Evolutionary conservation across 352 stramenopile genomes (phyloP).

Genomic region (Thraustochytrium striatum): DNA sequence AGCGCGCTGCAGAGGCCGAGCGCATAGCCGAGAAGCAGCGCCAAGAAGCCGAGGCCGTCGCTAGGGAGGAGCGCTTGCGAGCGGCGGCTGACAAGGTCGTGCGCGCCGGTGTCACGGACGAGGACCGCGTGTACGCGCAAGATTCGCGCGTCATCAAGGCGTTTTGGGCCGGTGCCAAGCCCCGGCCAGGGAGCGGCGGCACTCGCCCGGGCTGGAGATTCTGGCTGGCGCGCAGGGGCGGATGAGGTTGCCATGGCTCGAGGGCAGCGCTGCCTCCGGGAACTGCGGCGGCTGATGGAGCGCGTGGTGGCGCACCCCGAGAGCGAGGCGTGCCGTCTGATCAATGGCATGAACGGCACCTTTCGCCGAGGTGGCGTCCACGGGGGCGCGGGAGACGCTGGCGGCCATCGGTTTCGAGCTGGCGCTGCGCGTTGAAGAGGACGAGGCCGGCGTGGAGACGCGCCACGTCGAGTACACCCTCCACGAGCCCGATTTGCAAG

Average conservation of each 20-base stretch:
- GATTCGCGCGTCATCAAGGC: not conserved
- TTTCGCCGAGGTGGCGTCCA: slow-evolving; percentile 17
- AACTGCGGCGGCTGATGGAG: not conserved
- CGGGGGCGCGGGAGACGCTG: not conserved
- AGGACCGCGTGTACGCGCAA: slow-evolving; percentile 21
- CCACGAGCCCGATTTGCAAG: slow-evolving; percentile 10
- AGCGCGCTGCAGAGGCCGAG: not conserved
- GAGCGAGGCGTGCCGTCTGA: slow-evolving; percentile 15
- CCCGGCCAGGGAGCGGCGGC: not conserved
- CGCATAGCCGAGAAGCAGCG: not conserved
- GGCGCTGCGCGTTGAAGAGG: not conserved
- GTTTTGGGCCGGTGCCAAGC: not conserved
- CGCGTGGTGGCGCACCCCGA: slow-evolving; percentile 27
- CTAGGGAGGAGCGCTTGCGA: not conserved
- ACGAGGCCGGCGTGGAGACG: slow-evolving; percentile 38
- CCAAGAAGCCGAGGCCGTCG: not conserved
- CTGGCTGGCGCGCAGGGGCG: not conserved
- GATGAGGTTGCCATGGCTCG: not conserved
- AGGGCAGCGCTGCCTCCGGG: not conserved
- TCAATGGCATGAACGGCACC: slow-evolving; percentile 34
- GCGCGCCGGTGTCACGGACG: not conserved
- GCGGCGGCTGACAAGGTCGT: slow-evolving; percentile 13
- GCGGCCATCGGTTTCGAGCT: slow-evolving; percentile 1
- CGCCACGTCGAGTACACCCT: not conserved
- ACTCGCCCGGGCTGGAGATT: not conserved